These are phyloP conservation scores for Cucumis hystrix DNA, from an alignment of 306 rosid species.

Conservation along the genomic window DNA sequence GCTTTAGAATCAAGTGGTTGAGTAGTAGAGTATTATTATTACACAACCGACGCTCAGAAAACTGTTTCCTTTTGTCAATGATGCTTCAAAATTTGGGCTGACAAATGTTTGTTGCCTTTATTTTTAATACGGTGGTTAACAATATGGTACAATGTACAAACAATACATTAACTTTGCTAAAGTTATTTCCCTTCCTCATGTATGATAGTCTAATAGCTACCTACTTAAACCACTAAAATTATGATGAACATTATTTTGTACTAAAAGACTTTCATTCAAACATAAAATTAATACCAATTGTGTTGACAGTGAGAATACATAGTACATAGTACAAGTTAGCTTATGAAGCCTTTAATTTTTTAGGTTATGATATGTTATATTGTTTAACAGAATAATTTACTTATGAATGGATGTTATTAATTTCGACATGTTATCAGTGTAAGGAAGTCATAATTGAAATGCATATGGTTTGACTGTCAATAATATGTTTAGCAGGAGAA, in stretches of 20 bases:
- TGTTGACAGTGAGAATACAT: not conserved
- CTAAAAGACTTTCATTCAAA: not conserved
- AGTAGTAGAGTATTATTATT: not conserved
- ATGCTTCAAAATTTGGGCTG: not conserved
- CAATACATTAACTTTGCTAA: not conserved
- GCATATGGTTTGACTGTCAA: no score
- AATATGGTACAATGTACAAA: not conserved
- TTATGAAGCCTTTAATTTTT: not conserved
- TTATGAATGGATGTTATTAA: no score
- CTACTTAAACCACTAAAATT: not conserved
- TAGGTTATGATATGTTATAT: not conserved
- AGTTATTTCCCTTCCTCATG: not conserved
- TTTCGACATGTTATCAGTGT: no score
- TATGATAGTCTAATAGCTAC: not conserved
- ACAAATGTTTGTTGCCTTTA: not conserved
- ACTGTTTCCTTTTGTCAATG: not conserved
- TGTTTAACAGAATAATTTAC: no score
- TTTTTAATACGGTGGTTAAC: not conserved
- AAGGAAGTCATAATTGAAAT: no score
- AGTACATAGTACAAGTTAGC: not conserved
- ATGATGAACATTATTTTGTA: not conserved
- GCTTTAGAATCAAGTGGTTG: constrained; percentile 5
- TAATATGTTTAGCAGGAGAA: no score
- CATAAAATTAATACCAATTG: not conserved
- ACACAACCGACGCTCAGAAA: not conserved